Evolutionary conservation across 2,329 filamentous ascomycete genomes (phyloP).

Genomic region (Fusarium sp.): DNA sequence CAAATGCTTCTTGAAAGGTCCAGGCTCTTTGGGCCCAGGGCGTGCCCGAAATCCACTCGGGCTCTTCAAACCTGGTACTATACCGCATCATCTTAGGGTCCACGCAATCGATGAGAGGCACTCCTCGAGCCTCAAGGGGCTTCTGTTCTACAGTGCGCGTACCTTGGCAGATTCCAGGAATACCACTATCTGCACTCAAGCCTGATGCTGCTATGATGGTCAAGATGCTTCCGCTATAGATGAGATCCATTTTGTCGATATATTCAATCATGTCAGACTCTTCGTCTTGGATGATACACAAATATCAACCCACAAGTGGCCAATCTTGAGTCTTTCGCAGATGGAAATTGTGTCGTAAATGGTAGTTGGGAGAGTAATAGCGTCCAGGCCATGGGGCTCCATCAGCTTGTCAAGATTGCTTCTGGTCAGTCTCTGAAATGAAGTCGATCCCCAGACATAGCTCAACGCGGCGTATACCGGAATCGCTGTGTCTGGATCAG

Average conservation of each 20-base stretch:
- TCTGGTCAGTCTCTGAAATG: too few relatives aligned
- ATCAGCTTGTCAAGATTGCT: too few relatives aligned
- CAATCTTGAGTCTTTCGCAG: background rate
- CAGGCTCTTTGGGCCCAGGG: conserved; percentile 11
- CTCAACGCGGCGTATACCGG: too few relatives aligned
- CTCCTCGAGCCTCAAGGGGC: background rate
- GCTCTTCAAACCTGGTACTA: background rate
- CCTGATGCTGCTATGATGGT: conserved; percentile 10
- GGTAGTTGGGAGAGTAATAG: background rate
- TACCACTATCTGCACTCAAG: background rate
- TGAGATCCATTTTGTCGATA: conserved; percentile 9
- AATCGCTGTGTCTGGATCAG: too few relatives aligned
- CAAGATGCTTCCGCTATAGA: background rate
- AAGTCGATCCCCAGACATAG: too few relatives aligned
- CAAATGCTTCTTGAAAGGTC: conserved; percentile 11
- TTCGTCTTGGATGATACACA: conserved; percentile 12
- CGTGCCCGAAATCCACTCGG: conserved; percentile 4
- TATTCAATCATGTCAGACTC: background rate
- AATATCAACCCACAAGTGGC: conserved; percentile 1
- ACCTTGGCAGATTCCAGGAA: conserved; percentile 2
- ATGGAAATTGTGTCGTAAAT: conserved; percentile 4
- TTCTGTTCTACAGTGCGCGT: conserved; percentile 1
- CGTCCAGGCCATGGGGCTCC: background rate
- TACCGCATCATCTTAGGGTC: background rate
- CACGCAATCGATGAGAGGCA: conserved; percentile 3